phyloP scores from a whole-genome alignment of 371 early-diverging fungal genomes.

The Mycotypha africana region DNA sequence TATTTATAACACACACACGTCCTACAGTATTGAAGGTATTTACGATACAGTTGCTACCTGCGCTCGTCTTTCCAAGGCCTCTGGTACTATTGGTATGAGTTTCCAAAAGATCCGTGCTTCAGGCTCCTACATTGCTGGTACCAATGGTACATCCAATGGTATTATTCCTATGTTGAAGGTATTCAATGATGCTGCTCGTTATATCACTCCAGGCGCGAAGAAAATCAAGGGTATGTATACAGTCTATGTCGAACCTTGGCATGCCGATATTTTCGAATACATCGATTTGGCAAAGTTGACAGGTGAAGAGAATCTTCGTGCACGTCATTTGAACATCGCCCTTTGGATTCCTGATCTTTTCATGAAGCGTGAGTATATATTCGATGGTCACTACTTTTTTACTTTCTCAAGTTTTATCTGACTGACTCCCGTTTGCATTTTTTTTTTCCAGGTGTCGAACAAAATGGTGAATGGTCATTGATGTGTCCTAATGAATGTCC shows the following conservation, averaged over 20 bases:
- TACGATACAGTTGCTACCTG: constrained; percentile 89
- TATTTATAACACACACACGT: background rate
- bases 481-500: constrained; percentile 93
- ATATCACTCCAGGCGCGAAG: constrained; percentile 95
- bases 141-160: constrained; percentile 92
- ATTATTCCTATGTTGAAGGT: constrained; percentile 94
- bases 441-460: constrained; percentile 57
- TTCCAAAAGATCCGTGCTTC: constrained; percentile 87
- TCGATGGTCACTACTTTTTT: background rate
- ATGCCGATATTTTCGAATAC: constrained; percentile 91
- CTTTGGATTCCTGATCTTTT: constrained; percentile 97
- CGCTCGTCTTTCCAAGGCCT: constrained; percentile 90
- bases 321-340: constrained; percentile 88
- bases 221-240: constrained; percentile 94
- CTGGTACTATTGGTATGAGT: constrained; percentile 92
- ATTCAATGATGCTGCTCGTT: constrained; percentile 91
- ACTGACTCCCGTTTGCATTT: background rate
- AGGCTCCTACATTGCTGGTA: constrained; percentile 89
- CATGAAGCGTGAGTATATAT: constrained; percentile 67
- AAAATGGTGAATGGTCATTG: constrained; percentile 87
- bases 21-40: constrained; percentile 87
- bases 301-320: constrained; percentile 92
- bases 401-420: background rate
- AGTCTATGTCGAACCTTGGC: constrained; percentile 97
- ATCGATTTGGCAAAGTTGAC: constrained; percentile 90